A percentile compares a stretch with the other conserved stretches of the same genome.
Conservation (phyloP, 2,329 filamentous ascomycete species). For the Meredithiella fracta region DNA sequence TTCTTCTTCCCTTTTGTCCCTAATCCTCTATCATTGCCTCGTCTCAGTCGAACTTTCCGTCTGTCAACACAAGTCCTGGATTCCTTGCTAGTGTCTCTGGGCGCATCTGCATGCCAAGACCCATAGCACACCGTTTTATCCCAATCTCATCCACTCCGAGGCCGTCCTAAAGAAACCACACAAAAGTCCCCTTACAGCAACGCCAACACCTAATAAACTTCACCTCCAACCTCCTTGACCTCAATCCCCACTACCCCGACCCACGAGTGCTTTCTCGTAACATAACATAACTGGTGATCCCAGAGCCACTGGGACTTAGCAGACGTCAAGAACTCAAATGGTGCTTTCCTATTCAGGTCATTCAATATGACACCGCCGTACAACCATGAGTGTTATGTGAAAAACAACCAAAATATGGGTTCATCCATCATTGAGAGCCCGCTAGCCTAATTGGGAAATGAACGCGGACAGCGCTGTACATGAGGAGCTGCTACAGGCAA, state of each 20-base stretch:
- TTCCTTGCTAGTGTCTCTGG: slow-evolving; percentile 1
- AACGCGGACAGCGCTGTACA: too few species aligned
- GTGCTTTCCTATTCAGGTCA: not conserved
- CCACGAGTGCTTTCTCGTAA: too few species aligned
- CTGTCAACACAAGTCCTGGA: too few species aligned
- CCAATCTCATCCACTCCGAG: not conserved
- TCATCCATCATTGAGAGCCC: too few species aligned
- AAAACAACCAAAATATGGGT: not conserved
- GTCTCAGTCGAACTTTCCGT: too few species aligned
- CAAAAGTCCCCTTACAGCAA: too few species aligned
- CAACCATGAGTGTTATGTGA: too few species aligned
- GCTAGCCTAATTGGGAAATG: not conserved
- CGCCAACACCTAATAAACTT: not conserved
- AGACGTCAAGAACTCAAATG: not conserved
- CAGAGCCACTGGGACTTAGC: not conserved
- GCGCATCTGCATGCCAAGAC: not conserved
- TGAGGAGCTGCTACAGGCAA: too few species aligned
- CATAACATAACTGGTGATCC: not conserved
- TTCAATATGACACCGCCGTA: too few species aligned
- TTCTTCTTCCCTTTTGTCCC: too few species aligned
- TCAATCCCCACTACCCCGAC: too few species aligned
- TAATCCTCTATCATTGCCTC: too few species aligned
- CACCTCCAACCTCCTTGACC: not conserved
- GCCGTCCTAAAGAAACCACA: not conserved
- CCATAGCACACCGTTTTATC: not conserved